Percentiles rank a stretch among this genome's conserved stretches.
These are phyloP conservation scores for Venturia nashicola DNA, from an alignment of 2,329 filamentous ascomycete genomes.

Conservation along the genomic window DNA sequence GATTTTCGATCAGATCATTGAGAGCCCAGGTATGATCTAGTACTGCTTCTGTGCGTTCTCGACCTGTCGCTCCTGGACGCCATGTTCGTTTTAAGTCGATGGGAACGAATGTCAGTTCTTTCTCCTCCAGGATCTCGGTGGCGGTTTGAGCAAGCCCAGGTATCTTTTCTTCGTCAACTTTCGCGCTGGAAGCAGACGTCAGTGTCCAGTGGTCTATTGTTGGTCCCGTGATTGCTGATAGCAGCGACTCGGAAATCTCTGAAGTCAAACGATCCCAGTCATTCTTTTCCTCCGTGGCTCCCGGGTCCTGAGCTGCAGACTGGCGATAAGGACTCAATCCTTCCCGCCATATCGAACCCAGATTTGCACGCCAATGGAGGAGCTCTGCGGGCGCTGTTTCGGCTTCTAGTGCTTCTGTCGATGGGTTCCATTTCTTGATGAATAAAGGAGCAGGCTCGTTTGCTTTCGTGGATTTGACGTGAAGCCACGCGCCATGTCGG, in stretches of 20 bases:
- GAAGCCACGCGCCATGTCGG: slow-evolving; percentile 51
- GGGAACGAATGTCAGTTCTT: slow-evolving; percentile 41
- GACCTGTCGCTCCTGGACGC: slow-evolving; percentile 47
- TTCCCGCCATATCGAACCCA: slow-evolving; percentile 43
- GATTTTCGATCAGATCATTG: slow-evolving; percentile 31
- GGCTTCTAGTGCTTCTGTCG: slow-evolving; percentile 31
- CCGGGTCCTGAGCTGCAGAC: slow-evolving; percentile 19
- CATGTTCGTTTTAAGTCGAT: slow-evolving; percentile 51
- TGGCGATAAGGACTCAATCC: slow-evolving; percentile 37
- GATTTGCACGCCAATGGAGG: slow-evolving; percentile 41
- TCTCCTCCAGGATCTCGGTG: slow-evolving; percentile 20
- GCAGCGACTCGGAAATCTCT: slow-evolving; percentile 34
- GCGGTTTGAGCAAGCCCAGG: slow-evolving; percentile 36
- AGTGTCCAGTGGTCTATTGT: slow-evolving; percentile 41
- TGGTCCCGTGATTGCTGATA: slow-evolving; percentile 34
- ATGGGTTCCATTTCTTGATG: slow-evolving; percentile 44
- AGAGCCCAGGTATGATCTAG: slow-evolving; percentile 52
- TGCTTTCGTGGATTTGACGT: slow-evolving; percentile 23
- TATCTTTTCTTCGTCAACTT: slow-evolving; percentile 45
- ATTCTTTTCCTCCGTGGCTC: slow-evolving; percentile 27
- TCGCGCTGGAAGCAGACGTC: slow-evolving; percentile 45
- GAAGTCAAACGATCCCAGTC: slow-evolving; percentile 44
- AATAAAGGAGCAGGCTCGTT: slow-evolving; percentile 24
- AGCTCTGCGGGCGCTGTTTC: slow-evolving; percentile 29
- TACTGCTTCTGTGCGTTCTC: slow-evolving; percentile 49